Evolutionary conservation across 2,329 filamentous ascomycete species (phyloP), one percentile per base, ranked within the genome.

Genomic region (Fusarium begoniae): DNA sequence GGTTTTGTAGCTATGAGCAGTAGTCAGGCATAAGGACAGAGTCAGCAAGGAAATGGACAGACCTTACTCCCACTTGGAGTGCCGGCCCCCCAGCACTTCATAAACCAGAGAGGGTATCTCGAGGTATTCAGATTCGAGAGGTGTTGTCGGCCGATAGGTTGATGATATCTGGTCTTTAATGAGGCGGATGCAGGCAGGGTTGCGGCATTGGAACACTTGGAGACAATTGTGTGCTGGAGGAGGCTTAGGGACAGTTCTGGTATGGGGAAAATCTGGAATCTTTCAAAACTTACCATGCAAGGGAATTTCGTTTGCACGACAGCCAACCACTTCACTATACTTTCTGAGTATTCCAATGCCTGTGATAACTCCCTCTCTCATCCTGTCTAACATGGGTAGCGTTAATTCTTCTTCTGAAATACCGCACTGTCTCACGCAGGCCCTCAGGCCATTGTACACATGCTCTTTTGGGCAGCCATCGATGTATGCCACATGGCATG

Each of bases 261-360:
- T 26, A 30, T 40, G 26, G 45, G 24, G 28, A 18, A 47, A 17
- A 41, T 51, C 14, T 40, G 32, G 38, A 12, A 30, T 53, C n/a
- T 65, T 38, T 47, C 45, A 41, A 28, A 28, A 51, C 69, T 55
- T 62, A 68, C 69, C 48, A 47, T 73, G 54, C 20, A 75, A 43
- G 32, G 69, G 73, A n/a, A 71, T 62, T 48, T 71, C 73, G 17
- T 73, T 53, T 28, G 73, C 73, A 28, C 73, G 66, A 41, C 41
- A 50, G 9, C 66, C 73, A 12, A 75, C 37, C 13, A 61, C 41
- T 43, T 24, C 58, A 15, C 51, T 51, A 44, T 47, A 70, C 37
- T 73, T 53, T 9, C 24, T 54, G 44, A 75, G 22, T 37, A 75
- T 60, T 24, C 45, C 26, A 24, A 75, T 64, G 9, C 69, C 66